Base-by-base conservation (phyloP, 2,329 filamentous ascomycete genomes). In the Trichoderma arundinaceum region DNA sequence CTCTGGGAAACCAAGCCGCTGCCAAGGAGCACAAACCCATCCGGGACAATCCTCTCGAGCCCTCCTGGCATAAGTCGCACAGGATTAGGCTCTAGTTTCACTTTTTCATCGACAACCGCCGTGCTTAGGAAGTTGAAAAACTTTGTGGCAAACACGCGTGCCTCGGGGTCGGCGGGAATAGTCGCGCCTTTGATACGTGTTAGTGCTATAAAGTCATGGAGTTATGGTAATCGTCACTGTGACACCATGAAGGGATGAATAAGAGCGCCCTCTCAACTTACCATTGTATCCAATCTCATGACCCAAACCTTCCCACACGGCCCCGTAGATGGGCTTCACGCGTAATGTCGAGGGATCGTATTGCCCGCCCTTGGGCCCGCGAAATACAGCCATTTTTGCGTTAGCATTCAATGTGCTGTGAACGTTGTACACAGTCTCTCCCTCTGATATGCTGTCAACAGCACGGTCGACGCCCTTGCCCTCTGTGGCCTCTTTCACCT, bases 301-400 rank as follows among this genome's bases (percentile, higher is more conserved):
- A 0, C 79, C 78, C 0, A 82, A 69, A 0, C 75, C 79, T 57
- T 81, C 77, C 79, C 78, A 81, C 0, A 80, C 79, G 0, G 78
- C 78, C 1, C 79, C 79, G 38, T 80, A 80, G 1, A 76, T 64
- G 0, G 78, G 76, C 19, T 81, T 74, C 1, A 75, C 54, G 2
- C 62, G 51, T 0, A 80, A 41, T 0, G 68, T 54, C 0, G 48
- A 56, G 1, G 68, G 38, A 1, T 75, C 72, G 44, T 72, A 76
- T 6, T 66, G n/a, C 0, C 74, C 73, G 0, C 71, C 71, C 6
- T 39, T 69, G 1, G 70, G 68, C 0, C 70, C 69, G 0, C 75
- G 69, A 19, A 76, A 71, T 0, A 74, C 69, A 0, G 69, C 72
- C 1, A 75, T 57, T 1, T 69, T 75, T 0, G 73, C 77, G 7